These are phyloP conservation scores for Hsuehochloa calcarea DNA, from an alignment of 176 grass and related monocot genomes.

Conservation along the genomic window DNA sequence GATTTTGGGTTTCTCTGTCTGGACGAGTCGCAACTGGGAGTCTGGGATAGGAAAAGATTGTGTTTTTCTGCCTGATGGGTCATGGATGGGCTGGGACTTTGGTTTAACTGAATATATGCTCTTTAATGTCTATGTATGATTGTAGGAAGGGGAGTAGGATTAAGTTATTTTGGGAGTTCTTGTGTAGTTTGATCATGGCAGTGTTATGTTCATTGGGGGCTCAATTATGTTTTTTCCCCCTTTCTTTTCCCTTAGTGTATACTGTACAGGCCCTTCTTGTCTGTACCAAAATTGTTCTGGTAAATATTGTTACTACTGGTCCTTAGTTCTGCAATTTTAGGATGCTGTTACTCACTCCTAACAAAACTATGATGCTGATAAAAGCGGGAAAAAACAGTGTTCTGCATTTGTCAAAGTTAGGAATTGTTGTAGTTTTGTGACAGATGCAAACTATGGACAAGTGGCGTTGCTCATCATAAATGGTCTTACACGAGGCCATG, in stretches of 20 bases:
- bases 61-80: neutral
- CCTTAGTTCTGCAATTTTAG: neutral
- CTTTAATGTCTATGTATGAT: neutral
- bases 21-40: neutral
- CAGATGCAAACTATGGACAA: neutral
- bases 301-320: neutral
- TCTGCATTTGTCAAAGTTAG: neutral
- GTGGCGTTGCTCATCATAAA: neutral
- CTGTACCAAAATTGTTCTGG: neutral
- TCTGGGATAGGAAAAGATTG: neutral
- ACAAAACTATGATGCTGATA: neutral
- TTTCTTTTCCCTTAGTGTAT: neutral
- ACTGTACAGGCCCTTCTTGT: neutral
- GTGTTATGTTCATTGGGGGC: neutral
- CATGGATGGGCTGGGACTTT: neutral
- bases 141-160: neutral
- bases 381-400: neutral
- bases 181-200: neutral
- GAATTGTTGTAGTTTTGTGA: neutral
- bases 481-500: neutral
- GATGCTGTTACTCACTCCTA: neutral
- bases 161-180: neutral
- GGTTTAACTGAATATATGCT: neutral
- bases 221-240: neutral
- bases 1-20: neutral